Base-by-base conservation (phyloP, 2,329 filamentous ascomycete species). In the Pseudodiploospora longispora region DNA sequence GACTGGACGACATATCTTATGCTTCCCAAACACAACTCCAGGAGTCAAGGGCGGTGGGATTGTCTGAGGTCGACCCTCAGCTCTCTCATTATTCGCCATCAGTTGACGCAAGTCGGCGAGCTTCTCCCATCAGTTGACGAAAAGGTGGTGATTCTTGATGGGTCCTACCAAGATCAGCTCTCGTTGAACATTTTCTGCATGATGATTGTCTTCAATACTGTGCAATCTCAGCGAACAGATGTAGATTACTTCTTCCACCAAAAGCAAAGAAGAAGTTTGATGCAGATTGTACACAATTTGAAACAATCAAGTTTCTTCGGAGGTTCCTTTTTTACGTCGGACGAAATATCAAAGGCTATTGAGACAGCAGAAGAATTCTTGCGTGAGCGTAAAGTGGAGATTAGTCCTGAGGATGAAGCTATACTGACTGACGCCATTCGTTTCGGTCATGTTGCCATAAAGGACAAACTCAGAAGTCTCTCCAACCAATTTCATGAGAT, bases 241-340 rank as follows among this genome's bases (percentile, higher is more conserved):
- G 71, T 78, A 44, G 90, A 96, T 59, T 96, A 95, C 58, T 83
- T 97, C 50, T 96, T 96, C 54, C 85, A 95, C 54, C 76, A 78
- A 1, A 80, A 75, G 9, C 90, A 90, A 54, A 69, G 76, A 30
- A 83, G 80, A 49, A 73, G 75, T 34, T 68, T 95, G 9, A 66
- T 82, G 28, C 71, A 78, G 42, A 68, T 95, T 2, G 83, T 95
- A 4, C 75, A 74, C 44, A 95, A 96, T 56, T 63, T 95, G 37
- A 79, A 87, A 12, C 85, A 93, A 57, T 83, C 87, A 6, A 87
- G 85, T 40, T 95, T 95, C 57, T 94, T 91, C 61, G 81, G 79
- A 8, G 90, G 87, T 65, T 83, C 83, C 0, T 90, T 89, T 39
- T 89, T 85, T 55, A 78, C 79, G 0, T 62, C 68, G 0, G 66